Percentiles rank a stretch among this genome's conserved stretches.
Conservation (phyloP, 768 basidiomycete genomes). For the Thelephora ganbajun region DNA sequence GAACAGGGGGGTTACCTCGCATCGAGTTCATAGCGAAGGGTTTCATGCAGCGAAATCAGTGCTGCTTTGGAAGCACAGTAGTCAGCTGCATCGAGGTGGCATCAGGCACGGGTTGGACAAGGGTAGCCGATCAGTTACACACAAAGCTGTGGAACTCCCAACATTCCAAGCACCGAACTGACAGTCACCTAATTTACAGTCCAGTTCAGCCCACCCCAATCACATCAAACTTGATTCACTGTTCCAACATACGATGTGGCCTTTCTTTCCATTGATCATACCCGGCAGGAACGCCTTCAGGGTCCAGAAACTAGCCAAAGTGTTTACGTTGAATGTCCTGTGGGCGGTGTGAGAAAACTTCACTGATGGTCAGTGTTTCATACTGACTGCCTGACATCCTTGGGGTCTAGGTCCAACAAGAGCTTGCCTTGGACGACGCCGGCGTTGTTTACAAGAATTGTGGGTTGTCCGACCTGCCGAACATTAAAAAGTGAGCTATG, state of each 20-base stretch:
- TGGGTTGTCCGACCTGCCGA: constrained; percentile 69
- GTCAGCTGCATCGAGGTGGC: constrained; percentile 38
- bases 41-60: constrained; percentile 65
- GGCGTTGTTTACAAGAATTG: constrained; percentile 88
- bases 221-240: too few species aligned
- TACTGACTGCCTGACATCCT: constrained; percentile 69
- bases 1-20: constrained; percentile 31
- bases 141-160: constrained; percentile 43
- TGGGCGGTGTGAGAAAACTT: background rate
- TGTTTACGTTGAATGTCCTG: constrained; percentile 87
- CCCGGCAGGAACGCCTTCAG: constrained; percentile 86
- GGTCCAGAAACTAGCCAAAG: constrained; percentile 81
- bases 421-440: constrained; percentile 87
- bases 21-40: constrained; percentile 80
- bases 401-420: constrained; percentile 61
- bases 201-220: background rate
- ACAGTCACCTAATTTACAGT: constrained; percentile 46
- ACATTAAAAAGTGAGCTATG: background rate
- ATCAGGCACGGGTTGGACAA: background rate
- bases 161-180: constrained; percentile 59
- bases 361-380: constrained; percentile 2
- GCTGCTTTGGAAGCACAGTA: constrained; percentile 92
- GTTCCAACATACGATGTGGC: constrained; percentile 63
- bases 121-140: background rate
- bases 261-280: constrained; percentile 63